Conservation (phyloP, 805 yeast genomes). For the Wickerhamiella dianesei region DNA sequence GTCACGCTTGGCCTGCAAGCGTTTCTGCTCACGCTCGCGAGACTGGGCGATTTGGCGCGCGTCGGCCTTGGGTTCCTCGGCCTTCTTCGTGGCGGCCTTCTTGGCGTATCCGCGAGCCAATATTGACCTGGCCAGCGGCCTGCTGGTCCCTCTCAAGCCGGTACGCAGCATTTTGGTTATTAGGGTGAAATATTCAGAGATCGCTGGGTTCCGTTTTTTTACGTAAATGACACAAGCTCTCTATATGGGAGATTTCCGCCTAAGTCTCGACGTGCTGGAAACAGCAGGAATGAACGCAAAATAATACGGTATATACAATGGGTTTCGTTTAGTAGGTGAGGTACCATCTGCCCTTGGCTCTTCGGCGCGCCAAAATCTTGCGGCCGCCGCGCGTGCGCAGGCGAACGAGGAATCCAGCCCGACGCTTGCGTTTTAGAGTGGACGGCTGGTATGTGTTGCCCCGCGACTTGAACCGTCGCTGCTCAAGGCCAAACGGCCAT, state of each 20-base stretch:
- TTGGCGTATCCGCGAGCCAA: constrained; percentile 9
- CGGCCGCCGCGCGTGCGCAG: constrained; percentile 62
- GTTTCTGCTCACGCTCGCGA: constrained; percentile 23
- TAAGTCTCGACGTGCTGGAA: no score
- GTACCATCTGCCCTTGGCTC: constrained; percentile 87
- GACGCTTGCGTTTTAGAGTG: constrained; percentile 77
- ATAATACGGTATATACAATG: not conserved
- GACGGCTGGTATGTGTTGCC: constrained; percentile 95
- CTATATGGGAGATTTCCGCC: no score
- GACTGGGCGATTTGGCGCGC: constrained; percentile 24
- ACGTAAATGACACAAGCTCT: not conserved
- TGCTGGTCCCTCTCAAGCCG: not conserved
- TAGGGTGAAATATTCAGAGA: no score
- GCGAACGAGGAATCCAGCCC: constrained; percentile 79
- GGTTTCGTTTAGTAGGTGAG: constrained; percentile 46
- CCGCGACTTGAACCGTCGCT: constrained; percentile 42
- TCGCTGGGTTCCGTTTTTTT: no score
- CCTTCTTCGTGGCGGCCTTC: constrained; percentile 6
- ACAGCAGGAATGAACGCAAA: no score
- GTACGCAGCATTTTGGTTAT: constrained; percentile 1
- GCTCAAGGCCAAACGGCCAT: constrained; percentile 5
- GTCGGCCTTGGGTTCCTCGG: constrained; percentile 20
- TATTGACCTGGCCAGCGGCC: not conserved
- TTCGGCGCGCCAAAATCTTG: constrained; percentile 63
- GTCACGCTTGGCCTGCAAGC: constrained; percentile 22